A percentile compares a stretch with the other conserved stretches of the same genome.
Conservation (phyloP, 495 filamentous ascomycete species). For the Aspergillus sclerotiicarbonarius region DNA sequence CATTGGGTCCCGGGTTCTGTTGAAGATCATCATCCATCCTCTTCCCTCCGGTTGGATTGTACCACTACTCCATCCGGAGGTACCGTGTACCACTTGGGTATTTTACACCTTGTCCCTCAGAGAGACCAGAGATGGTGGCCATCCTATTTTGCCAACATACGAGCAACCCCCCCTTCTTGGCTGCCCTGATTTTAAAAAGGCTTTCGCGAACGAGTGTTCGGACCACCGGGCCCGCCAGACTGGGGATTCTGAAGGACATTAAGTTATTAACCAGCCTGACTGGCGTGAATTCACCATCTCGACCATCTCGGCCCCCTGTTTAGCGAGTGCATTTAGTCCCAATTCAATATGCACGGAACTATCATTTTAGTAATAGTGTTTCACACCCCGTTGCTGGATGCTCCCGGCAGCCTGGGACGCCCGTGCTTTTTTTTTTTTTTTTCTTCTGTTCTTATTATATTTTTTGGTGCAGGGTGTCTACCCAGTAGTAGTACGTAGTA, state of each 20-base stretch:
- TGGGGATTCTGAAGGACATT: neutral
- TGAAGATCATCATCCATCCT: slow-evolving; percentile 25
- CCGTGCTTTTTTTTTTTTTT: slow-evolving; percentile 18
- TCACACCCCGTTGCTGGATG: neutral
- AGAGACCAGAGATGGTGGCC: neutral
- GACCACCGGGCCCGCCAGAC: neutral
- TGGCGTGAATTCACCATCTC: neutral
- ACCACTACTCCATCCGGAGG: neutral
- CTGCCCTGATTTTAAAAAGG: too few relatives aligned
- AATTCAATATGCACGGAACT: neutral
- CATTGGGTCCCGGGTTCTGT: slow-evolving; percentile 22
- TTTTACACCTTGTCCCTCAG: slow-evolving; percentile 9
- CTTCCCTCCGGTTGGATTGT: neutral
- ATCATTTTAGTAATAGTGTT: neutral
- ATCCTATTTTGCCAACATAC: too few relatives aligned
- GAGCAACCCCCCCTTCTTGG: too few relatives aligned
- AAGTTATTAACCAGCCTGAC: neutral
- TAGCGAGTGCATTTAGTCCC: neutral
- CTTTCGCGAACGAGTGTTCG: neutral
- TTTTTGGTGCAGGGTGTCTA: too few relatives aligned
- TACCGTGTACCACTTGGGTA: neutral
- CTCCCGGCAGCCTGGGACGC: slow-evolving; percentile 23
- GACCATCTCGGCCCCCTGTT: neutral
- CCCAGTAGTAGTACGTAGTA: neutral
- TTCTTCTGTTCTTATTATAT: neutral